Base-by-base conservation (phyloP, 176 grass and related monocot genomes). In the Aechmea fasciata region DNA sequence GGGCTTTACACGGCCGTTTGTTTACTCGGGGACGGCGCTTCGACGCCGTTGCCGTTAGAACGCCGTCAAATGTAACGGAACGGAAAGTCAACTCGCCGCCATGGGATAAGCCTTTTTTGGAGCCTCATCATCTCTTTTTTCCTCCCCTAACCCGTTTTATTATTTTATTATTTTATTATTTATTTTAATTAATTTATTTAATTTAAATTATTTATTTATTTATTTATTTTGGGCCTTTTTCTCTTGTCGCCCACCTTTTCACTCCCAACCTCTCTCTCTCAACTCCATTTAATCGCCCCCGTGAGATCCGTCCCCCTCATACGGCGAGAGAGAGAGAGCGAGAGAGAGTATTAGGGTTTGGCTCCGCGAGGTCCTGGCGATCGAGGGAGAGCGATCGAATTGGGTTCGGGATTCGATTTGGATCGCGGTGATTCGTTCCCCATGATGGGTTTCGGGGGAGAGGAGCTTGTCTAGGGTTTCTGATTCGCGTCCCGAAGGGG, bases 41-140 rank as follows among this genome's bases (percentile, higher is more conserved):
- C n/a, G 17, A 20, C 55, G 8, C n/a, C 55, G 55, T 61, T 2
- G 10, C 9, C 0, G 20, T 61, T 9, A 9, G 7, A 72, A 52
- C 57, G 68, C 67, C 68, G 77, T 79, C 71, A 79, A 1, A 41
- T 70, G 3, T 62, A 10, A 79, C 57, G 59, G 77, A 41, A 29
- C 63, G 69, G 77, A 79, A 79, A 66, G 85, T 87, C 85, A 83
- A 77, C 79, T 63, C 80, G 47, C 67, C 51, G 75, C 73, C 24
- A 65, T 17, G 50, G 48, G 82, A 94, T 83, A 71, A 89, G 67
- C 33, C 3, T 49, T 18, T 15, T 49, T 18, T 15, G 67, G 48
- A 48, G 64, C 74, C 41, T 1, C 76, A 73, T 59, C 63, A 15
- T 71, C 52, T 61, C 28, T 73, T 29, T 52, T 52, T 5, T 70